phyloP scores from a whole-genome alignment of 2,329 filamentous ascomycete species.

The Colletotrichum sp. region DNA sequence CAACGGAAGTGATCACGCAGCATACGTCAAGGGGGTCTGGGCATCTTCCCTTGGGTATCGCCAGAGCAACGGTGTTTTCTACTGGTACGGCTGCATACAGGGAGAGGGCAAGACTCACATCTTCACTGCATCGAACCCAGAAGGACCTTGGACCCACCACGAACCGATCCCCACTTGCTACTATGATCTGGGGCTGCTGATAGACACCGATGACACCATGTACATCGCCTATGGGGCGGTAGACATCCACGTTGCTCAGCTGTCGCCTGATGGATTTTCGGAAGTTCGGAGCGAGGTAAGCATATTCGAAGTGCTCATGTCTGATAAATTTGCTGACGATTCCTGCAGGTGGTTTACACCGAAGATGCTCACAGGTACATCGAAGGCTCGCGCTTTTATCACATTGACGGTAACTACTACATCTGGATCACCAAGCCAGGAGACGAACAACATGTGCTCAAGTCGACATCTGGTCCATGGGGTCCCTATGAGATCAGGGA shows the following conservation, averaged over 20 bases:
- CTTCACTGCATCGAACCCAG: constrained; percentile 25
- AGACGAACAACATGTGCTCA: constrained; percentile 50
- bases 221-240: constrained; percentile 50
- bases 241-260: constrained; percentile 44
- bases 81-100: constrained; percentile 14
- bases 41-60: constrained; percentile 54
- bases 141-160: neutral
- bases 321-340: neutral
- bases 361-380: constrained; percentile 27
- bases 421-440: constrained; percentile 54
- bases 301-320: neutral
- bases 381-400: constrained; percentile 61
- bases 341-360: neutral
- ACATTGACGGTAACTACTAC: constrained; percentile 58
- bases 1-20: constrained; percentile 35
- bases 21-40: constrained; percentile 61
- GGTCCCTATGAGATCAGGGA: constrained; percentile 52
- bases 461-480: constrained; percentile 45
- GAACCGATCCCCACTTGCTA: constrained; percentile 37
- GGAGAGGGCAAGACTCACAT: constrained; percentile 14
- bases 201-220: constrained; percentile 53
- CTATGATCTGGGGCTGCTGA: constrained; percentile 50
- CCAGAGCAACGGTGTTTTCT: constrained; percentile 11
- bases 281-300: constrained; percentile 40
- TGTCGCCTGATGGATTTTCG: constrained; percentile 47